Evolutionary conservation across 1,139 yeast species (phyloP).

Genomic region (Kodamaea alishanica): DNA sequence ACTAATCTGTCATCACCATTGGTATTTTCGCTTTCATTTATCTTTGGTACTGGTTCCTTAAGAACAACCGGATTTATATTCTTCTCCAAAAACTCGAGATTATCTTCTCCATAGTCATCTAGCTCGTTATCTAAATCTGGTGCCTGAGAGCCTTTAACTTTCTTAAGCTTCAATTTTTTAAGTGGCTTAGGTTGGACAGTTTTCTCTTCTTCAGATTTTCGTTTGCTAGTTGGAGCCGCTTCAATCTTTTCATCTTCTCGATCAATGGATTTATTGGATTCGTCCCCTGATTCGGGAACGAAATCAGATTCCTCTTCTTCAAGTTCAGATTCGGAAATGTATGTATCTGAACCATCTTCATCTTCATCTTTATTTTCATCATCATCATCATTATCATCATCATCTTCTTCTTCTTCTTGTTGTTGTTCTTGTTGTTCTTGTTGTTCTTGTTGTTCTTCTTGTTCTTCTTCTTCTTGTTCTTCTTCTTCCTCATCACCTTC

Average conservation of each 20-base stretch:
- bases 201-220: conserved; percentile 3
- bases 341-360: background rate
- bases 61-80: conserved; percentile 11
- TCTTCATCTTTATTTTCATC: conserved; percentile 5
- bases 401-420: conserved; percentile 3
- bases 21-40: background rate
- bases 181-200: conserved; percentile 6
- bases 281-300: conserved; percentile 4
- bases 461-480: background rate
- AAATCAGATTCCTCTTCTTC: conserved; percentile 2
- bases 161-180: conserved; percentile 18
- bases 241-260: conserved; percentile 1
- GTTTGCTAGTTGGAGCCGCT: background rate
- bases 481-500: conserved; percentile 1
- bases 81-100: conserved; percentile 26
- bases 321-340: conserved; percentile 1
- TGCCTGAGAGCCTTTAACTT: conserved; percentile 2
- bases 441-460: conserved; percentile 1
- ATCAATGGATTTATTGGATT: conserved; percentile 2
- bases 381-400: conserved; percentile 1
- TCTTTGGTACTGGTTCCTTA: conserved; percentile 2
- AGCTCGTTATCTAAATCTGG: conserved; percentile 23
- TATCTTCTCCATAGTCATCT: conserved; percentile 37
- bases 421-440: no score
- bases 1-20: no score